Base-by-base conservation (phyloP, 2,329 filamentous ascomycete species). In the Helotiales sp. region DNA sequence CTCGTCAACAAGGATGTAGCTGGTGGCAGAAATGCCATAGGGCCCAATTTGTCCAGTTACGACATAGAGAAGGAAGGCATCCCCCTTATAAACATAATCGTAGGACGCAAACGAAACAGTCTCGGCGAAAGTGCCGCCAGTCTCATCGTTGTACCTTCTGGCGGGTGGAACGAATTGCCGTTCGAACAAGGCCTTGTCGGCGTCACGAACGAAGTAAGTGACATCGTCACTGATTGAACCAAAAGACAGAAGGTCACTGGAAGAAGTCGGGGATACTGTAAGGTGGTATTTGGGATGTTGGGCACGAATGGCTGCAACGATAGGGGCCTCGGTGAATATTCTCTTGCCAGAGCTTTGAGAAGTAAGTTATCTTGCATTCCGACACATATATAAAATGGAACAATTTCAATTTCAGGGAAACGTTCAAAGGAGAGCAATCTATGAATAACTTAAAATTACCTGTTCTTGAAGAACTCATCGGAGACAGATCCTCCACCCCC, bases 221-320 rank as follows among this genome's bases (percentile, higher is more conserved):
- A 64, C 67, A 64, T 73, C 70, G 17, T 66, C 62, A 60, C 61
- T 67, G n/a, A 70, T 57, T 34, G 67, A 28, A 22, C 71, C 74
- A 61, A 71, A 76, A n/a, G 63, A 70, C 13, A 76, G 40, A 2
- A 75, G 63, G 57, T 74, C 63, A 32, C 43, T 34, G 3, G 28
- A 11, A 22, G 60, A 64, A 5, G 50, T 55, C 1, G 47, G 45
- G 8, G 61, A 63, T 3, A 75, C 52, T 2, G 72, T 72, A 6
- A 76, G 63, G 49, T 73, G 73, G 47, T 75, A 63, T 10, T 70
- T 68, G 11, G 73, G 74, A 63, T 74, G 66, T 32, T 71, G 66
- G 1, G 49, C 32, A 4, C 68, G 69, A 20, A 75, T 65, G 7
- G 73, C 63, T 28, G 64, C 60, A 32, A 67, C 66, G 6, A 76